phyloP scores from a whole-genome alignment of 306 rosid genomes.

The Oemleria cerasiformis region DNA sequence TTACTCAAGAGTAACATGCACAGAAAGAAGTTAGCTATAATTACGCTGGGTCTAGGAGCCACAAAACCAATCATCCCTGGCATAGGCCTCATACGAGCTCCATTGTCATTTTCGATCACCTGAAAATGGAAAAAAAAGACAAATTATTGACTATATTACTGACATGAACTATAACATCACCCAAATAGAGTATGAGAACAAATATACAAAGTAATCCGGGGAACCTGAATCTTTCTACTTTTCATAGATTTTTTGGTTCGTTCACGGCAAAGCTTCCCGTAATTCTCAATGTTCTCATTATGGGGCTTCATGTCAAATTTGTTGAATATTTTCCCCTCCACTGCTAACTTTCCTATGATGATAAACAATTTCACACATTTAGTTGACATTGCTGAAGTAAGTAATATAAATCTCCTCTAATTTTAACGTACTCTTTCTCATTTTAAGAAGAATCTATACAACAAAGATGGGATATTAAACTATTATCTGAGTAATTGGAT shows the following conservation, averaged over 20 bases:
- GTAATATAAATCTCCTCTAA: neutral
- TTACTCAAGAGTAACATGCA: slow-evolving; percentile 3
- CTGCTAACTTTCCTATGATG: slow-evolving; percentile 56
- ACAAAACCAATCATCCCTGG: slow-evolving; percentile 60
- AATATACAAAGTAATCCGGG: slow-evolving; percentile 20
- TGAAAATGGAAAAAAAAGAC: slow-evolving; percentile 36
- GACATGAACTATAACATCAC: neutral
- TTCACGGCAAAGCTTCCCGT: slow-evolving; percentile 85
- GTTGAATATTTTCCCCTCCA: slow-evolving; percentile 71
- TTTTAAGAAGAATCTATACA: neutral
- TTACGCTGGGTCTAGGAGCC: slow-evolving; percentile 51
- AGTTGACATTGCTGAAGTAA: slow-evolving; percentile 2
- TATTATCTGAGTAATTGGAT: neutral
- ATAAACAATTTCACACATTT: slow-evolving; percentile 21
- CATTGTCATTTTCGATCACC: slow-evolving; percentile 71
- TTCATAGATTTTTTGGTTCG: slow-evolving; percentile 67
- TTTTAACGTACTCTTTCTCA: neutral
- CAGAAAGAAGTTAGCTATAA: slow-evolving; percentile 24
- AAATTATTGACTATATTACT: slow-evolving; percentile 11
- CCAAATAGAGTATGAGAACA: neutral
- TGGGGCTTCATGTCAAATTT: slow-evolving; percentile 88
- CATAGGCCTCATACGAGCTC: slow-evolving; percentile 81
- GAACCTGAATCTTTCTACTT: slow-evolving; percentile 85
- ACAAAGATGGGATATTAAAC: neutral
- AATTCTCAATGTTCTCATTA: slow-evolving; percentile 62